Percentiles rank a stretch among this genome's conserved stretches.
Conservation (phyloP, 2,329 filamentous ascomycete species). For the Rasamsonia emersonii region DNA sequence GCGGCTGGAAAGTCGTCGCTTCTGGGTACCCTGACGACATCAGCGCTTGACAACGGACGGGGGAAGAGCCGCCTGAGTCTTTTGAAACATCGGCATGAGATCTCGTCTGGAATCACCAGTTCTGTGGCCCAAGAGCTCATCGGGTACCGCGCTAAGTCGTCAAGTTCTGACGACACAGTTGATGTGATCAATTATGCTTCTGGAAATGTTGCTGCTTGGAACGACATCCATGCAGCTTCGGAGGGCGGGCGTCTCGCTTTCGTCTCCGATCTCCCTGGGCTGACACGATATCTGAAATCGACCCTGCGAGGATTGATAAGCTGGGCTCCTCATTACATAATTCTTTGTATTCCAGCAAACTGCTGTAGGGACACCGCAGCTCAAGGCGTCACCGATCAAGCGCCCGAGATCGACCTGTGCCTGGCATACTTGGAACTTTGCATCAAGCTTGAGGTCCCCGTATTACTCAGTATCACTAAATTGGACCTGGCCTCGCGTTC, state of each 20-base stretch:
- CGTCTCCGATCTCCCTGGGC: constrained; percentile 84
- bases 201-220: constrained; percentile 83
- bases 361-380: constrained; percentile 44
- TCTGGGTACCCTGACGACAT: constrained; percentile 78
- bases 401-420: constrained; percentile 59
- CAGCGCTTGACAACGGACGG: constrained; percentile 80
- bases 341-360: constrained; percentile 79
- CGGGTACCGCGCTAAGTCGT: constrained; percentile 54
- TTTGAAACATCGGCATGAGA: constrained; percentile 87
- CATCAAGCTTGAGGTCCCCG: constrained; percentile 66
- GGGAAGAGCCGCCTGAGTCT: constrained; percentile 83
- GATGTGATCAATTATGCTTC: constrained; percentile 69
- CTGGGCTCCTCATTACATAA: constrained; percentile 90
- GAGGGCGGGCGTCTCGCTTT: constrained; percentile 69
- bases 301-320: constrained; percentile 84
- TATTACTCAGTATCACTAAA: constrained; percentile 82
- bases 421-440: constrained; percentile 78
- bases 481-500: constrained; percentile 72
- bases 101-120: constrained; percentile 83
- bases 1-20: constrained; percentile 89
- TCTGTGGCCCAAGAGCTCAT: constrained; percentile 91
- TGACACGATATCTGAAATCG: constrained; percentile 80
- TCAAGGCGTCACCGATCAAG: constrained; percentile 18
- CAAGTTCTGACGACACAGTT: constrained; percentile 32
- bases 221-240: constrained; percentile 78